phyloP scores from a whole-genome alignment of 257 asterid species.

The Parsonsia alboflavescens region DNA sequence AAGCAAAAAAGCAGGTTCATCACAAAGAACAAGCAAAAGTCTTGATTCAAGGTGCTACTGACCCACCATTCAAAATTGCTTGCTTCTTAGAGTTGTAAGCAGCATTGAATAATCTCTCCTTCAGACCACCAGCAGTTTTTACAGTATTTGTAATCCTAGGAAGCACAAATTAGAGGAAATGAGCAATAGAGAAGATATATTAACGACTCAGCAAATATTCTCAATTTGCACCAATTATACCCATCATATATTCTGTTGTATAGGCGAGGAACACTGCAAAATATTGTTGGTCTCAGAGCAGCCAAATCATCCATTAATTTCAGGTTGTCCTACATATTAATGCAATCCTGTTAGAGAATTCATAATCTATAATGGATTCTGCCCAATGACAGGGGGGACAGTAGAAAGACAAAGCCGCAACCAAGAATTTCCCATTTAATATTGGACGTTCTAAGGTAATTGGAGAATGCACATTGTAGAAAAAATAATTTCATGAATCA shows the following conservation, averaged over 20 bases:
- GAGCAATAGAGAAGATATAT: constrained; percentile 17
- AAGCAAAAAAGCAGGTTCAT: background rate
- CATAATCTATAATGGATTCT: background rate
- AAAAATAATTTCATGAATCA: background rate
- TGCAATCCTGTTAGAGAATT: background rate
- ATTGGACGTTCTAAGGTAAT: background rate
- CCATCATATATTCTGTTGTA: constrained; percentile 95
- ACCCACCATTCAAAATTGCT: constrained; percentile 80
- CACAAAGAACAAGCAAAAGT: background rate
- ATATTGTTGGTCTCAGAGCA: constrained; percentile 82
- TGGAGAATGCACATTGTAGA: background rate
- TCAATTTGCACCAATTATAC: constrained; percentile 34
- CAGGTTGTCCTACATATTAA: constrained; percentile 71
- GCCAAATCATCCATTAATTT: constrained; percentile 92
- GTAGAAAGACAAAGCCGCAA: background rate
- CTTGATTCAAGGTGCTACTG: constrained; percentile 7
- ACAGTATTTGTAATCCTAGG: constrained; percentile 80
- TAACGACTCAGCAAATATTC: constrained; percentile 9
- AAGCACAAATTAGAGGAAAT: constrained; percentile 14
- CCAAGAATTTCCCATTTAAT: background rate
- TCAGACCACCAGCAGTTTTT: constrained; percentile 69
- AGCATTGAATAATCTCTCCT: constrained; percentile 78
- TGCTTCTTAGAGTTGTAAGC: constrained; percentile 91
- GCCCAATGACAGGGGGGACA: background rate
- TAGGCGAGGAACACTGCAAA: constrained; percentile 97